Base-by-base conservation (phyloP, 352 stramenopile genomes). In the Globisporangium mamillatum region DNA sequence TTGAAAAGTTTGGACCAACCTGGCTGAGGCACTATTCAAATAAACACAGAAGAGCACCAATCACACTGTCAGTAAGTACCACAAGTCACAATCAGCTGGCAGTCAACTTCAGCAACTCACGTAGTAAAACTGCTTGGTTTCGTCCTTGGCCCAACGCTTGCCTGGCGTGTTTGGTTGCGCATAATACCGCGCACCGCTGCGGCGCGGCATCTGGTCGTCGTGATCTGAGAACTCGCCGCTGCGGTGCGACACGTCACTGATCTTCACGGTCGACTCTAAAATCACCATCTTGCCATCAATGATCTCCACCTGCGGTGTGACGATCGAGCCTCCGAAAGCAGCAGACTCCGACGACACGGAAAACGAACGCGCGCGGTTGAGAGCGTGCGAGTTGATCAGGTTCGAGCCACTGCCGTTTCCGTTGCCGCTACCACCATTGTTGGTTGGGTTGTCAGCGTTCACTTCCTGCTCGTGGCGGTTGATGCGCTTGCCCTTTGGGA, bases 111-210 rank as follows among this genome's bases (percentile, higher is more conserved):
- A 25, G 3, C 55, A 29, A 83, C 79, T 52, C 68, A 88, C 80
- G 67, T 95, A 95, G 68, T 93, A 95, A 63, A 95, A 95, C 63
- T 95, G 86, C 72, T 93, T 94, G 1, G 88, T 95, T 60, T 95
- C 88, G 8, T 92, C 81, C 70, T 93, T 91, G 24, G 73, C 72
- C 88, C 88, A 95, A 27, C 88, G 82, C 54, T 77, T 80, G 25
- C 83, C 82, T 0, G 80, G 82, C 6, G 73, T 74, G n/a, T 79
- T 77, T 24, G 72, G 70, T 22, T 84, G 74, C 3, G 73, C 76
- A 22, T 79, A 76, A 53, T 86, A 82, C 1, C 80, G 76, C 25
- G 73, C 67, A 25, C 76, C 73, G 6, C 76, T 72, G 62, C 78
- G 76, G 29, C 76, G 72, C 1, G 71, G 75, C 12, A 75, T 74